phyloP scores from a whole-genome alignment of 2,329 filamentous ascomycete genomes.

The Exophiala aquamarina region DNA sequence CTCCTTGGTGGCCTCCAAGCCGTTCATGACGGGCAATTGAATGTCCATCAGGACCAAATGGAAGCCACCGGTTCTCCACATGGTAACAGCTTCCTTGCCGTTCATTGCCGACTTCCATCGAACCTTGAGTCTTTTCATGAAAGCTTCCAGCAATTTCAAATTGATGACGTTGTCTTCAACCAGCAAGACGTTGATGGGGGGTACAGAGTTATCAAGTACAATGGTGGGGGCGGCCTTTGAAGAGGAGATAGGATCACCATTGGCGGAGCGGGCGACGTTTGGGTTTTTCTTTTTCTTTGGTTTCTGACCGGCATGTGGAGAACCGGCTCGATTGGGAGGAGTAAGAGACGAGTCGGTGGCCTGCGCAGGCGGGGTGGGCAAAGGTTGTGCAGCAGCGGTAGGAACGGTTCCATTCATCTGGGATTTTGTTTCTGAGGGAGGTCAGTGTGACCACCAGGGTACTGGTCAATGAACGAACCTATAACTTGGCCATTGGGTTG shows the following conservation, averaged over 20 bases:
- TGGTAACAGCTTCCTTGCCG: constrained; percentile 85
- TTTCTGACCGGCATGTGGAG: constrained; percentile 45
- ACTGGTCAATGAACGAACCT: constrained; percentile 27
- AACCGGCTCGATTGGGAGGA: constrained; percentile 50
- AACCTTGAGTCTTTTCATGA: constrained; percentile 93
- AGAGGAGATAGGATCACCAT: constrained; percentile 30
- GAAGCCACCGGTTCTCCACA: constrained; percentile 90
- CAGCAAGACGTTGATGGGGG: constrained; percentile 94
- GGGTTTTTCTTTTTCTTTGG: constrained; percentile 52
- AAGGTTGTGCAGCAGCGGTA: constrained; percentile 47
- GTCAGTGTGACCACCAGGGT: constrained; percentile 43
- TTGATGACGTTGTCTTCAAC: constrained; percentile 99
- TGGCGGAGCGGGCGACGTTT: constrained; percentile 35
- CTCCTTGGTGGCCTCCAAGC: constrained; percentile 90
- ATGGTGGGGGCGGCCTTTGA: constrained; percentile 52
- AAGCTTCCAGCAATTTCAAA: constrained; percentile 85
- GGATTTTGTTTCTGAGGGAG: constrained; percentile 39
- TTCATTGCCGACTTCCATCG: constrained; percentile 98
- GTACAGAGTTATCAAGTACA: constrained; percentile 77
- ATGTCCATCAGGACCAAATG: constrained; percentile 99
- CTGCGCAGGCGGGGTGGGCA: constrained; percentile 54
- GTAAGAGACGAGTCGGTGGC: constrained; percentile 49
- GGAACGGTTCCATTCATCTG: constrained; percentile 37
- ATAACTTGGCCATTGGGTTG: constrained; percentile 34
- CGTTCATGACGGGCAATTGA: constrained; percentile 94